phyloP scores from a whole-genome alignment of 257 asterid genomes.

The Solanum lycopersicoides region DNA sequence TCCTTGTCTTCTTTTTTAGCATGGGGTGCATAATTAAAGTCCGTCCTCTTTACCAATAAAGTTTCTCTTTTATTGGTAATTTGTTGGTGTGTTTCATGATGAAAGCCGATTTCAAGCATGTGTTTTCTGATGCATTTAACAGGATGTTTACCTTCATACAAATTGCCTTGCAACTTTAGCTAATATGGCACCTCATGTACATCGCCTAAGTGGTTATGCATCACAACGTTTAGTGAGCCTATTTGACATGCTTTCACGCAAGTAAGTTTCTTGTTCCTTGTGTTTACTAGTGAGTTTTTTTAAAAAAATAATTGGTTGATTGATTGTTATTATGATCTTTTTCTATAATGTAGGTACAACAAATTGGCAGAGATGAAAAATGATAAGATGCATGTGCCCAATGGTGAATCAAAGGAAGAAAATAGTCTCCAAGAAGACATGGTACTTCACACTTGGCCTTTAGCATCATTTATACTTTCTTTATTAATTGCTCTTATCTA shows the following conservation, averaged over 20 bases:
- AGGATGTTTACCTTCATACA: slow-evolving; percentile 93
- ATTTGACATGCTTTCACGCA: slow-evolving; percentile 94
- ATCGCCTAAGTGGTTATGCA: slow-evolving; percentile 85
- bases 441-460: slow-evolving; percentile 27
- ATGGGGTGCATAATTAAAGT: neutral
- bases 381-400: slow-evolving; percentile 48
- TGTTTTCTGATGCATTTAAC: slow-evolving; percentile 19
- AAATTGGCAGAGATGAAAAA: slow-evolving; percentile 87
- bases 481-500: neutral
- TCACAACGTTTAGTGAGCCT: slow-evolving; percentile 96
- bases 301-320: neutral
- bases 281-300: neutral
- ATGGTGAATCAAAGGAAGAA: slow-evolving; percentile 50
- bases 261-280: slow-evolving; percentile 41
- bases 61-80: neutral
- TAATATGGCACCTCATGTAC: slow-evolving; percentile 89
- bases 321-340: neutral
- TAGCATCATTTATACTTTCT: neutral
- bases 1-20: neutral
- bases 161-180: slow-evolving; percentile 90
- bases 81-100: neutral
- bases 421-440: slow-evolving; percentile 65
- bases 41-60: neutral
- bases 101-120: neutral
- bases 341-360: slow-evolving; percentile 54